These are phyloP conservation scores for Tylopilus sp. DNA, from an alignment of 1,284 basidiomycete genomes.

Conservation along the genomic window DNA sequence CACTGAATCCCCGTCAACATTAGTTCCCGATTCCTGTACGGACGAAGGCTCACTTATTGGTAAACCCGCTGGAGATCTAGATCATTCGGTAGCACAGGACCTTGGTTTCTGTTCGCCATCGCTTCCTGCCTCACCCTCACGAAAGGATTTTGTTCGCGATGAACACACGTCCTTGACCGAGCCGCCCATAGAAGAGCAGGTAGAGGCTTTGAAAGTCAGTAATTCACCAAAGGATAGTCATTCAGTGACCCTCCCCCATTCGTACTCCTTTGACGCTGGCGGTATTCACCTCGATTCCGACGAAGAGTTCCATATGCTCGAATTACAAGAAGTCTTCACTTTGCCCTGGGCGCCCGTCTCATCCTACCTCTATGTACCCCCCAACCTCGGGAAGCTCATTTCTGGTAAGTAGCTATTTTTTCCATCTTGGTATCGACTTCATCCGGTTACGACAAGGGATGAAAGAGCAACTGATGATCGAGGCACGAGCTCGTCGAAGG, in stretches of 20 bases:
- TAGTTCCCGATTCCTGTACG: neutral
- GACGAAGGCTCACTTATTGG: neutral
- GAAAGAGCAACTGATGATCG: constrained; percentile 33
- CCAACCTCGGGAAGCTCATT: constrained; percentile 35
- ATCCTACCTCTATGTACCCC: constrained; percentile 36
- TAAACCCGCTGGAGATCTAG: neutral
- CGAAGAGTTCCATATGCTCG: constrained; percentile 36
- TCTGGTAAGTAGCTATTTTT: constrained; percentile 26
- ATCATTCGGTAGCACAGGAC: neutral
- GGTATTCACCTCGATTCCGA: constrained; percentile 6
- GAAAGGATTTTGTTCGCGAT: neutral
- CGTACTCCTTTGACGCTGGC: neutral
- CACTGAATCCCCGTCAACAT: neutral
- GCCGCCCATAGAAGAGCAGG: neutral
- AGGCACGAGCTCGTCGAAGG: constrained; percentile 32
- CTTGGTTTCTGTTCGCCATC: neutral
- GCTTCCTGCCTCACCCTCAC: neutral
- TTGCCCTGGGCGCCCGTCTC: constrained; percentile 32
- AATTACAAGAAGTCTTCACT: constrained; percentile 33
- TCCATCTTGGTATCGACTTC: neutral
- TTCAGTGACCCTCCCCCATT: neutral
- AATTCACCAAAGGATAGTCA: neutral
- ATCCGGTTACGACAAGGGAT: constrained; percentile 30
- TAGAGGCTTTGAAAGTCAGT: neutral
- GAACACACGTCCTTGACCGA: neutral